phyloP scores from a whole-genome alignment of 371 early-diverging fungal species.

The Dichotomocladium elegans region DNA sequence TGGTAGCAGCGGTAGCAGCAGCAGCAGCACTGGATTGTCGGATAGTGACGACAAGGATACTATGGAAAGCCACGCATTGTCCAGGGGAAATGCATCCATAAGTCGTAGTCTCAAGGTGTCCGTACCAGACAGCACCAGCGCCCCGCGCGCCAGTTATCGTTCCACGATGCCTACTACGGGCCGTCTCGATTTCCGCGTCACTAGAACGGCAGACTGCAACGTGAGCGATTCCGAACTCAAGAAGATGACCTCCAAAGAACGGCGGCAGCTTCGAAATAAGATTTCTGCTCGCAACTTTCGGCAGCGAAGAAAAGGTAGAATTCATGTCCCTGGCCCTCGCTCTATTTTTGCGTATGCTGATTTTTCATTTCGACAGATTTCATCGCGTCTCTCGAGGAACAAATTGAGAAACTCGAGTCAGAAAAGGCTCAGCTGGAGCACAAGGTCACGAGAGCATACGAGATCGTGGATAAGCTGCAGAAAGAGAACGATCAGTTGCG shows the following conservation, averaged over 20 bases:
- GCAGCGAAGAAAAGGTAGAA: constrained; percentile 78
- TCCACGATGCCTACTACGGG: constrained; percentile 8
- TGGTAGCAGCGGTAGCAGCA: neutral
- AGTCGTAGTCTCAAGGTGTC: neutral
- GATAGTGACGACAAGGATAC: neutral
- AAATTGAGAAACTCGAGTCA: constrained; percentile 32
- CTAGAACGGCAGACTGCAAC: neutral
- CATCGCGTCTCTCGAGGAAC: constrained; percentile 68
- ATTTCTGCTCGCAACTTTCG: constrained; percentile 88
- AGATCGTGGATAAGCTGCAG: constrained; percentile 18
- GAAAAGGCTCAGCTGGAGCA: constrained; percentile 54
- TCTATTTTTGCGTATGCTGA: neutral
- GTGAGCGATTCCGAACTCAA: constrained; percentile 37
- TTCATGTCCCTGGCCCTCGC: neutral
- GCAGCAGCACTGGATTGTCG: neutral
- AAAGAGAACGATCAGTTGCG: constrained; percentile 36
- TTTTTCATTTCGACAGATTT: constrained; percentile 52
- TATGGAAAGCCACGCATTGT: neutral
- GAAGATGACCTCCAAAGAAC: constrained; percentile 72
- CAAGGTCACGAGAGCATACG: constrained; percentile 36
- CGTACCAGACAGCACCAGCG: neutral
- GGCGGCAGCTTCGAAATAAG: constrained; percentile 84
- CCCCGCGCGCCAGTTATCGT: neutral
- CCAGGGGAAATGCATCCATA: neutral
- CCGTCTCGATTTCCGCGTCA: constrained; percentile 11